These are phyloP conservation scores for Fraxinus greggii DNA, from an alignment of 305 asterid genomes.

Conservation along the genomic window DNA sequence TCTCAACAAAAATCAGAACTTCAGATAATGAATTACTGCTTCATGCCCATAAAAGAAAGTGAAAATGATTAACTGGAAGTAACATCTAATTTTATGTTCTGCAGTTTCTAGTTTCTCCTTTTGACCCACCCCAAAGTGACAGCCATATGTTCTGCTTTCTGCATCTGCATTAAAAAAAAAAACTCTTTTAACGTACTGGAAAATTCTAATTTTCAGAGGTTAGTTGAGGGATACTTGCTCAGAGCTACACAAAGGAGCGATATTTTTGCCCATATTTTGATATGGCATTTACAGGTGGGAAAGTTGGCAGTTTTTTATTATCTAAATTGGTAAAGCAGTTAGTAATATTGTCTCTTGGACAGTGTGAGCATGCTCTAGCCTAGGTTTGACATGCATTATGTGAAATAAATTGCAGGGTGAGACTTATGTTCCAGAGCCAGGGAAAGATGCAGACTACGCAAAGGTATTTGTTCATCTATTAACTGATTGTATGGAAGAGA, in stretches of 20 bases:
- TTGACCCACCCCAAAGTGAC: background rate
- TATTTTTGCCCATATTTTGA: slow-evolving; percentile 90
- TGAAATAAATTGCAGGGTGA: slow-evolving; percentile 67
- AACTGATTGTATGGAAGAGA: background rate
- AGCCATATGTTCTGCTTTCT: background rate
- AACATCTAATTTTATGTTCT: slow-evolving; percentile 3
- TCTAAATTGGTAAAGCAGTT: slow-evolving; percentile 10
- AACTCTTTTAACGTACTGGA: slow-evolving; percentile 26
- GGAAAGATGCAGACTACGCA: slow-evolving; percentile 59
- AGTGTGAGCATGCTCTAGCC: slow-evolving; percentile 26
- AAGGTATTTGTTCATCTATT: slow-evolving; percentile 44
- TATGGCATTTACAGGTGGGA: slow-evolving; percentile 96
- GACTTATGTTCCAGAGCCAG: slow-evolving; percentile 60
- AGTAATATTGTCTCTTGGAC: slow-evolving; percentile 14
- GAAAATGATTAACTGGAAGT: background rate
- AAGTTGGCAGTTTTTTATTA: background rate
- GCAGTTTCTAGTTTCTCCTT: slow-evolving; percentile 13
- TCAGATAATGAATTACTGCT: slow-evolving; percentile 10
- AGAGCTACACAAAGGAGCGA: slow-evolving; percentile 98
- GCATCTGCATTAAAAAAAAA: slow-evolving; percentile 21
- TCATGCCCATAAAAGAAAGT: slow-evolving; percentile 3
- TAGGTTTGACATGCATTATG: slow-evolving; percentile 26
- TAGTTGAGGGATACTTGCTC: slow-evolving; percentile 96
- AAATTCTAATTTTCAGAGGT: slow-evolving; percentile 57
- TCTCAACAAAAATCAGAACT: slow-evolving; percentile 8